Base-by-base conservation (phyloP, 305 asterid species). In the Solanum chacoense region DNA sequence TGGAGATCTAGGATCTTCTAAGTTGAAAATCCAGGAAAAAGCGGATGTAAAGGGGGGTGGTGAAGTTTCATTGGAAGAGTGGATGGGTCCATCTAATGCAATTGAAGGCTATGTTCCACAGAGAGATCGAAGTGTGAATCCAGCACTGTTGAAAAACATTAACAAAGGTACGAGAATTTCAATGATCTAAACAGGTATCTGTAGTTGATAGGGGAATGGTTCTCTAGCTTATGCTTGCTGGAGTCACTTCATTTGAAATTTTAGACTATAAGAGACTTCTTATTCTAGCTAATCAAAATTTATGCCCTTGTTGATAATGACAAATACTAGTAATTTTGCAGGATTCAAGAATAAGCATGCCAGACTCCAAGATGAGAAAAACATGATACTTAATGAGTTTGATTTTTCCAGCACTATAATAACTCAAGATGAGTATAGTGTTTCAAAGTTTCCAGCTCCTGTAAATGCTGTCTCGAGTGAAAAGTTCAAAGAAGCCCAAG, bases 101-200 rank as follows among this genome's bases (percentile, higher is more conserved):
- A 94, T 97, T 91, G 99, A 97, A 85, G 99, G 99, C 90, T 97
- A 97, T 91, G 95, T 96, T 85, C 99, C 99, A 9, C 94, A 89
- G 79, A 93, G 85, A 85, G 95, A 94, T 86, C 90, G 45, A 8
- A 88, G 78, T 86, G 8, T 71, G 86, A 92, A 89, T 81, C 55
- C 92, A 32, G 88, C 42, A 75, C 90, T 55, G 65, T 42, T 81
- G 35, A 85, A 87, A 88, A 92, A 55, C 87, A 86, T 31, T 50
- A 91, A 86, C 36, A 90, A 91, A 90, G 95, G 94, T 93, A 92
- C 11, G 45, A 88, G 90, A 91, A 87, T 87, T 78, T 83, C 86
- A 81, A 28, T 45, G 38, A 28, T 18, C 86, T 81, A 81, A 80
- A 81, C 26, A 55, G 9, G 28, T 55, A 45, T 45, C 16, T 29